Evolutionary conservation across 75 land plant species (phyloP), one percentile per base, ranked within the genome.

Genomic region (Pinus albicaulis): DNA sequence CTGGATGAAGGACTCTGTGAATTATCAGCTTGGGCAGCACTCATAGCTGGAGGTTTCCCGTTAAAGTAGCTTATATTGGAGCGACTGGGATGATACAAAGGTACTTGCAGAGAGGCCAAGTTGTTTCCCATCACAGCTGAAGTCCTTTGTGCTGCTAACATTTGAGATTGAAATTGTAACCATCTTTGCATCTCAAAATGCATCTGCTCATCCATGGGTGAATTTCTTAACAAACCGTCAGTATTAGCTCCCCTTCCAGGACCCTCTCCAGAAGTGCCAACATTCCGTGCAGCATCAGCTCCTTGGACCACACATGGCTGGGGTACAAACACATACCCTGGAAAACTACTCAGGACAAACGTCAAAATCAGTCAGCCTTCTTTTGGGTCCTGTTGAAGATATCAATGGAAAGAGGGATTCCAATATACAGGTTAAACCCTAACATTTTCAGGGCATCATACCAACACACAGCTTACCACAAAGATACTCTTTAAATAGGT

Each of bases 321-420:
- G 52, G 71, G 71, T 41, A 68, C 71, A 68, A 68, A 41, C 38
- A 68, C 71, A 68, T 20, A 68, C 23, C 71, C 71, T 68, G 71
- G 71, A 36, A 44, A 68, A 41, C 71, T 68, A 44, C 52, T 41
- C 23, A 41, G 53, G 19, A 68, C 38, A 68, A 38, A 36, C 23
- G 41, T 68, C 23, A 68, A 2, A 24, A 4, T 68, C 10, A 68
- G 48, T 36, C 11, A 38, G 48, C 71, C 52, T n/a, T 38, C 14
- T 41, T 5, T 44, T 68, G 17, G 13, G 41, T 41, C 19, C 11
- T 8, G 38, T 68, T 68, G 52, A 68, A n/a, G 12, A 48, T 48
- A 48, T 48, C 53, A 48, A 48, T 48, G 11, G 12, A 48, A 48
- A 48, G 2, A 20, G n/a, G 12, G 7, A n/a, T n/a, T 57, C 22